Conservation (phyloP, 495 filamentous ascomycete species). For the Trichoderma reesei region DNA sequence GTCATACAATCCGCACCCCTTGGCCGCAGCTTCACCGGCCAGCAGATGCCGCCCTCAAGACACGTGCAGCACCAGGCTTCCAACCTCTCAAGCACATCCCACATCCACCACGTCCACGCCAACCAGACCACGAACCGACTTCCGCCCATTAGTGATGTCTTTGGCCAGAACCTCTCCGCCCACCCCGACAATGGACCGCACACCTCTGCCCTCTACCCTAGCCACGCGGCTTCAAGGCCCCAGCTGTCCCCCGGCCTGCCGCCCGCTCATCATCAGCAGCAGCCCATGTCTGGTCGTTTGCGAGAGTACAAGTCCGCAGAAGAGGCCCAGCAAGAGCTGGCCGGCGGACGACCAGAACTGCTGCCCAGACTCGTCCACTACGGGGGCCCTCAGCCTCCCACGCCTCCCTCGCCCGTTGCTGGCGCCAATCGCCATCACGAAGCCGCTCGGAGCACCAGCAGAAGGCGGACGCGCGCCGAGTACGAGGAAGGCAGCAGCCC, state of each 20-base stretch:
- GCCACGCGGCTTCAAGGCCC: conserved; percentile 56
- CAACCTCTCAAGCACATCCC: conserved; percentile 74
- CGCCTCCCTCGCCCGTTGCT: conserved; percentile 72
- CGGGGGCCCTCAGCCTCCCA: conserved; percentile 79
- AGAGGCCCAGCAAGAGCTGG: conserved; percentile 81
- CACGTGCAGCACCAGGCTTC: conserved; percentile 80
- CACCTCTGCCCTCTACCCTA: conserved; percentile 22
- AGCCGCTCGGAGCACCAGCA: conserved; percentile 42
- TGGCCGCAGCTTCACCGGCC: conserved; percentile 90
- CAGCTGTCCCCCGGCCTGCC: conserved; percentile 65
- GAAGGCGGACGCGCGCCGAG: conserved; percentile 71
- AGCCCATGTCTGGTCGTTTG: conserved; percentile 37
- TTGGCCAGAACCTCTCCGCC: conserved; percentile 71
- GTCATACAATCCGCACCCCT: conserved; percentile 95
- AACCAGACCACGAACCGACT: conserved; percentile 85
- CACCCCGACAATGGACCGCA: conserved; percentile 34
- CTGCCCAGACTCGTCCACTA: conserved; percentile 93
- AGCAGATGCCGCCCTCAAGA: conserved; percentile 72
- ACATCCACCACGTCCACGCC: conserved; percentile 86
- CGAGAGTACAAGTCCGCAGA: conserved; percentile 94
- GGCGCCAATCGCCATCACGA: conserved; percentile 24
- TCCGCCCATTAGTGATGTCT: conserved; percentile 90
- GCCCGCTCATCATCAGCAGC: conserved; percentile 1
- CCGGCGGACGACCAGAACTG: conserved; percentile 83
- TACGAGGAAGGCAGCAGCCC: conserved; percentile 84